phyloP scores from a whole-genome alignment of 345 rosid species.

The Kernera saxatilis region DNA sequence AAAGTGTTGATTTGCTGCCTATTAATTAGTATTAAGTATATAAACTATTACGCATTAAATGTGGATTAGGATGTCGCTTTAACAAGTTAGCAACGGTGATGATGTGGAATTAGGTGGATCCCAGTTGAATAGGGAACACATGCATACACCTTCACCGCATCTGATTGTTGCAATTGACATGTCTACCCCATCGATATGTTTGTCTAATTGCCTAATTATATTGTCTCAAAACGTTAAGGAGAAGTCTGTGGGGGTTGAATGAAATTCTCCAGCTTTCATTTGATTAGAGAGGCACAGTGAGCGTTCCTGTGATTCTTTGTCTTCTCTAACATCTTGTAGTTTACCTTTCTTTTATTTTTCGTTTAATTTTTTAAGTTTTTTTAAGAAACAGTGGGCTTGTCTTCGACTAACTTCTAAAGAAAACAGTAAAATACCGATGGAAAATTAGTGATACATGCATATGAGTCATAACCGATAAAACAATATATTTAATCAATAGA shows the following conservation, averaged over 20 bases:
- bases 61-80: not conserved
- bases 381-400: not conserved
- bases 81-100: slow-evolving; percentile 3
- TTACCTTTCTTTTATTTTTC: not conserved
- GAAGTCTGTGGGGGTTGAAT: slow-evolving; percentile 5
- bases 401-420: not conserved
- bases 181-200: slow-evolving; percentile 3
- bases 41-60: too few species aligned
- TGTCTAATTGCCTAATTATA: slow-evolving; percentile 15
- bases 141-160: slow-evolving; percentile 5
- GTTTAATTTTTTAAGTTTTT: not conserved
- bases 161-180: not conserved
- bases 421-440: not conserved
- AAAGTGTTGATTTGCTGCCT: too few species aligned
- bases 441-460: not conserved
- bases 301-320: not conserved
- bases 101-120: slow-evolving; percentile 13
- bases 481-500: not conserved
- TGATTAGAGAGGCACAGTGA: slow-evolving; percentile 12
- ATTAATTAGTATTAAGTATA: too few species aligned
- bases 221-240: not conserved
- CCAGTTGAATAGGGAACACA: not conserved
- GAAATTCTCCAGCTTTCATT: not conserved
- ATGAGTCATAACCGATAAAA: not conserved
- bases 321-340: not conserved